A percentile compares a stretch with the other conserved stretches of the same genome.
Conservation (phyloP, 352 stramenopile genomes). For the Hyaloperonospora brassicae region DNA sequence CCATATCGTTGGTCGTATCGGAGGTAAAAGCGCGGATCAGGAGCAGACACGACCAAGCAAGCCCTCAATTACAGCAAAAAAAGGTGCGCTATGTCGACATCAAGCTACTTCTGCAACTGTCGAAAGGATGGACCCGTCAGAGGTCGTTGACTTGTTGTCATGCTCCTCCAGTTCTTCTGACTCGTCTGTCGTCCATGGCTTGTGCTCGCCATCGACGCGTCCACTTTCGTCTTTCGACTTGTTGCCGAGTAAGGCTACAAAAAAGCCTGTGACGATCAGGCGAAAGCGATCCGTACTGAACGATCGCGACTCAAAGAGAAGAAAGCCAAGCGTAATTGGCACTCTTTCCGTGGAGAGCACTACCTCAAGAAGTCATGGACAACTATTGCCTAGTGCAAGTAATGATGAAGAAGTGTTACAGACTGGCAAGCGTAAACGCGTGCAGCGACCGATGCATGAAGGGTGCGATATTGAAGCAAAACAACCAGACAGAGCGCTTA, state of each 20-base stretch:
- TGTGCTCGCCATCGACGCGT: conserved; percentile 4
- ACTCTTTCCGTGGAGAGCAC: background rate
- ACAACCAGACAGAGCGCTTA: conserved; percentile 3
- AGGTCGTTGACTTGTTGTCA: conserved; percentile 21
- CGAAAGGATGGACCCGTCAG: conserved; percentile 1
- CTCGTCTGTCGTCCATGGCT: conserved; percentile 1
- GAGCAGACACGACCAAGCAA: conserved; percentile 1
- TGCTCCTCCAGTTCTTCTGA: conserved; percentile 20
- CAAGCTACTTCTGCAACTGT: background rate
- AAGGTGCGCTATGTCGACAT: background rate
- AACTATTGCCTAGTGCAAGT: background rate
- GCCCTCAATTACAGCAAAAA: background rate
- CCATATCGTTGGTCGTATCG: background rate
- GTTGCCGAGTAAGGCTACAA: background rate
- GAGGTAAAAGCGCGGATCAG: background rate
- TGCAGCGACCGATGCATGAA: conserved; percentile 7
- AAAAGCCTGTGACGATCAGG: background rate
- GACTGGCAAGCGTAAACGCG: conserved; percentile 14
- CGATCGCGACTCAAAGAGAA: conserved; percentile 3
- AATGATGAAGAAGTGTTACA: conserved; percentile 1
- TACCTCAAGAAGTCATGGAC: background rate
- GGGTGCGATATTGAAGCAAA: background rate
- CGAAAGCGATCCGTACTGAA: conserved; percentile 15
- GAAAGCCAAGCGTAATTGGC: background rate
- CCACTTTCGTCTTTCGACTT: conserved; percentile 11